Conservation (phyloP, 2,329 filamentous ascomycete species). For the Claviceps capensis region DNA sequence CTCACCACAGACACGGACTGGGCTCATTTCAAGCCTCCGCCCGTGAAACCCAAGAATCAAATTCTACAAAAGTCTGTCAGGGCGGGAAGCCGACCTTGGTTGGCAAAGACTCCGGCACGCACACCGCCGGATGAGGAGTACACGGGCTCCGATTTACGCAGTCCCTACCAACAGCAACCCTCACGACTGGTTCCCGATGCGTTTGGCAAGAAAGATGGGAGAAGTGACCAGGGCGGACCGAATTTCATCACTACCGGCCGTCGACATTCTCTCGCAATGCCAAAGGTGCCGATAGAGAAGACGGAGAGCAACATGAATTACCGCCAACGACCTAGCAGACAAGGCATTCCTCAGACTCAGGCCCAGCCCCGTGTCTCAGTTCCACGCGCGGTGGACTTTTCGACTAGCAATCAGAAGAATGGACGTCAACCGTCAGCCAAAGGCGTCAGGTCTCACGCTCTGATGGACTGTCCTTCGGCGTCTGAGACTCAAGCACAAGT, state of each 20-base stretch:
- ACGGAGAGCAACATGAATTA: neutral
- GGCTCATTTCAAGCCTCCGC: slow-evolving; percentile 11
- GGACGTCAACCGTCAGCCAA: neutral
- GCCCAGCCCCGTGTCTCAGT: neutral
- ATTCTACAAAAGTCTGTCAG: neutral
- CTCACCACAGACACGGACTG: slow-evolving; percentile 13
- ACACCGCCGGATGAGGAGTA: neutral
- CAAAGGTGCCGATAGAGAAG: neutral
- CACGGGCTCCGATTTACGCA: neutral
- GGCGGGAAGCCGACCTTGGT: neutral
- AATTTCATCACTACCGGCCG: slow-evolving; percentile 7
- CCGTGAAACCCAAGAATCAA: slow-evolving; percentile 1
- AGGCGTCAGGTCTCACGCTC: neutral
- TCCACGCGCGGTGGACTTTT: neutral
- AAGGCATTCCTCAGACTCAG: neutral
- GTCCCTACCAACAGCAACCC: slow-evolving; percentile 2
- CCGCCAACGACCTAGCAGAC: neutral
- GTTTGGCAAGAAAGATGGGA: neutral
- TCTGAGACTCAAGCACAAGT: neutral
- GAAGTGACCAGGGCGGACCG: slow-evolving; percentile 1
- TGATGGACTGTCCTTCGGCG: neutral
- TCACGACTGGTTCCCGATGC: neutral
- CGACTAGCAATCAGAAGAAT: neutral
- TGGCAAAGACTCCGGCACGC: neutral
- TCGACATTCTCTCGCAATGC: slow-evolving; percentile 6